Evolutionary conservation across 345 rosid species (phyloP).

Genomic region (Brassica carinata): DNA sequence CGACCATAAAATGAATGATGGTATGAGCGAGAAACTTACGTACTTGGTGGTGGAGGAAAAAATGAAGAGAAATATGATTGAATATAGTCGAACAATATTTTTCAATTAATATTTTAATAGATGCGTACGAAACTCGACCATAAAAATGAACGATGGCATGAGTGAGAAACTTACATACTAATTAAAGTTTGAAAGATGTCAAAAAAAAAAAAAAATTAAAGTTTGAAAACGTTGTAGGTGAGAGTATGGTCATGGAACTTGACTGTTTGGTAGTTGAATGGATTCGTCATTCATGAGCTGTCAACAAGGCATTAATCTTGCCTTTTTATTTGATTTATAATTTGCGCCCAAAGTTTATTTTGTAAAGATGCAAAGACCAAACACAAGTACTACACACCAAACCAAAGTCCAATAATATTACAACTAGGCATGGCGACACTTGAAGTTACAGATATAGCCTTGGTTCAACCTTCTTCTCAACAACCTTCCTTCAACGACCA

Average conservation of each 20-base stretch:
- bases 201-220: background rate
- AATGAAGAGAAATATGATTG: too few species aligned
- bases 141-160: background rate
- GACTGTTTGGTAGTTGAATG: conserved; percentile 28
- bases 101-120: too few species aligned
- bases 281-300: conserved; percentile 11
- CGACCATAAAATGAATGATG: background rate
- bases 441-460: conserved; percentile 50
- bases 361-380: conserved; percentile 5
- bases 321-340: conserved; percentile 7
- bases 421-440: conserved; percentile 32
- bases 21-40: too few species aligned
- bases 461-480: conserved; percentile 52
- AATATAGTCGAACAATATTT: too few species aligned
- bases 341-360: background rate
- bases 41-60: too few species aligned
- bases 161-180: background rate
- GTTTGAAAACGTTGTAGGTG: conserved; percentile 10
- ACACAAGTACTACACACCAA: background rate
- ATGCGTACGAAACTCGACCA: too few species aligned
- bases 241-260: conserved; percentile 25
- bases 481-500: conserved; percentile 54
- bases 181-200: background rate
- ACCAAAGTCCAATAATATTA: too few species aligned
- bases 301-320: conserved; percentile 29